Evolutionary conservation across 1,284 basidiomycete species (phyloP).

Genomic region (Sutorius eximius): DNA sequence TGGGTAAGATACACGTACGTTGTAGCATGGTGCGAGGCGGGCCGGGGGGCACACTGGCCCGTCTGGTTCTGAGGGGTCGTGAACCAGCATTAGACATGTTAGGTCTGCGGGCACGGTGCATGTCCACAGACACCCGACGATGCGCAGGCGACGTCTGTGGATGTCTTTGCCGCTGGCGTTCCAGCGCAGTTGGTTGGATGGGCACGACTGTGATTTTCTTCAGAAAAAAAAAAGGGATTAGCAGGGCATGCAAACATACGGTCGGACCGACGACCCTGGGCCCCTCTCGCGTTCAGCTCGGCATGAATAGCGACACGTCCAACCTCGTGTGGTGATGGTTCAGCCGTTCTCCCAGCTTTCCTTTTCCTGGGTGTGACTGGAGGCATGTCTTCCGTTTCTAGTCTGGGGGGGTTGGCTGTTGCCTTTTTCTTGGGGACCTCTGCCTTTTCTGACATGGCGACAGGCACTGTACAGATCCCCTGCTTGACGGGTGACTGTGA

Average conservation of each 20-base stretch:
- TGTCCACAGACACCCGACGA: slow-evolving; percentile 31
- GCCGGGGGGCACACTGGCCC: slow-evolving; percentile 25
- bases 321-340: slow-evolving; percentile 12
- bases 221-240: slow-evolving; percentile 4
- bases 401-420: slow-evolving; percentile 12
- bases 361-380: slow-evolving; percentile 29
- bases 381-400: slow-evolving; percentile 21
- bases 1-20: slow-evolving; percentile 42
- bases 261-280: slow-evolving; percentile 35
- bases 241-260: slow-evolving; percentile 19
- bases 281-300: slow-evolving; percentile 17
- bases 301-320: slow-evolving; percentile 16
- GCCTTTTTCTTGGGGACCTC: slow-evolving; percentile 25
- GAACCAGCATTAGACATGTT: slow-evolving; percentile 23
- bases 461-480: slow-evolving; percentile 8
- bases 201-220: slow-evolving; percentile 20
- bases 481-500: slow-evolving; percentile 17
- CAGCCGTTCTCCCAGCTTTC: slow-evolving; percentile 23
- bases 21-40: slow-evolving; percentile 45
- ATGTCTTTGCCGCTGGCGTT: slow-evolving; percentile 31
- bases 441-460: slow-evolving; percentile 33
- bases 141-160: slow-evolving; percentile 24
- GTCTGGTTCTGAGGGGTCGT: slow-evolving; percentile 26
- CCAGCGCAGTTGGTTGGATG: slow-evolving; percentile 22
- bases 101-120: slow-evolving; percentile 28